Evolutionary conservation across 164 flowering plant genomes (phyloP), one percentile per base, ranked within the genome.

Genomic region (Paratinospora sagittata): DNA sequence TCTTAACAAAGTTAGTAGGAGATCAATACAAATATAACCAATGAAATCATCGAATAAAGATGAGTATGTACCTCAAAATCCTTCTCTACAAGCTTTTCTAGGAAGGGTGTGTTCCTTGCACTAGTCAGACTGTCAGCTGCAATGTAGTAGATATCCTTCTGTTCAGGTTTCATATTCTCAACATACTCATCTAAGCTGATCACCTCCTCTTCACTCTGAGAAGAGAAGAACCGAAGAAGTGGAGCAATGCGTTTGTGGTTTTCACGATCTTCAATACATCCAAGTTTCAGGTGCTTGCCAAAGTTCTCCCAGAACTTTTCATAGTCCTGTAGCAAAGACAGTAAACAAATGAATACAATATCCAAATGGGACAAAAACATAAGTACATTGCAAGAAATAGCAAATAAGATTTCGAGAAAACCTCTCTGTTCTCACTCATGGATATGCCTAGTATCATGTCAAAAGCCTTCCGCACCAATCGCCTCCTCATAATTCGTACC

Each of bases 191-290:
- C 99, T 81, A 95, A 84, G 82, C 97, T 89, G 68, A 95, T 91
- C 84, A 90, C 76, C 63, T 85, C 88, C 26, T 89, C 81, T 71
- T 91, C 96, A 72, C 95, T 90, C 69, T 92, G 96, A 39, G 96
- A 90, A 26, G 99, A 92, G 84, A 88, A 87, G 80, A 95, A 91
- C 21, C 97, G 81, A 71, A 95, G 92, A 79, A 95, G 67, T 34
- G 99, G 99, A 66, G 95, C 97, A 79, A 92, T 73, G 16, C 93
- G 91, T 72, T 92, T 92, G 85, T 95, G 99, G 77, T 92, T 95
- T 74, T 89, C 92, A 47, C 85, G 88, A 78, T 95, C 99, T 72
- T 95, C 99, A 74, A 95, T 83, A 81, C 98, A 92, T 11, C 99
- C 98, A 78, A 95, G 58, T 78, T 95, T 95, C 63, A 95, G 69